These are phyloP conservation scores for Phoma sp. DNA, from an alignment of 2,329 filamentous ascomycete species.

Conservation along the genomic window DNA sequence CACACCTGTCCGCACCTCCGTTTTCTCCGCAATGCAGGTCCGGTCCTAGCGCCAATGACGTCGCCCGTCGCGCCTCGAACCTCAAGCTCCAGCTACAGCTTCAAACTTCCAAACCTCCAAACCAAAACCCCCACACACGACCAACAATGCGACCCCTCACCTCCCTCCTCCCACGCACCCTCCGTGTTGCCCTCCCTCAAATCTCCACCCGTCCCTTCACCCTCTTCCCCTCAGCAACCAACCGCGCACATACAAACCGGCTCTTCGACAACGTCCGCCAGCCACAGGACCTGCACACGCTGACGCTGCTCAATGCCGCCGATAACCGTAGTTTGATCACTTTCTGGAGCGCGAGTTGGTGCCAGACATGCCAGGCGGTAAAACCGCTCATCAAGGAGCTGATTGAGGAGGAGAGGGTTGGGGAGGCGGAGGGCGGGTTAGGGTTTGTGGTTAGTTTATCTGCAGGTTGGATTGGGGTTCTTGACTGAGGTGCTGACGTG, in stretches of 20 bases:
- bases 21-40: no score
- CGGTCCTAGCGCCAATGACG: no score
- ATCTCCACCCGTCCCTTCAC: conserved; percentile 20
- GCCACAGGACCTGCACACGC: conserved; percentile 56
- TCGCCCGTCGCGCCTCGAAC: no score
- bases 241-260: conserved; percentile 36
- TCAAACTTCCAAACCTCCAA: no score
- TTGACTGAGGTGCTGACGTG: background rate
- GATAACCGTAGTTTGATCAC: conserved; percentile 55
- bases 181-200: background rate
- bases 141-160: no score
- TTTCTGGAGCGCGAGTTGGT: conserved; percentile 59
- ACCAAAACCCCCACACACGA: no score
- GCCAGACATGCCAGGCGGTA: conserved; percentile 52
- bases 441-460: conserved; percentile 43
- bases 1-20: no score
- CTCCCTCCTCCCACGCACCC: background rate
- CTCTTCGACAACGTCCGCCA: conserved; percentile 52
- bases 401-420: conserved; percentile 53
- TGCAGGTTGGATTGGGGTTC: no score
- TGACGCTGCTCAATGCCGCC: conserved; percentile 56
- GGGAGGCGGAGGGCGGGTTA: conserved; percentile 54
- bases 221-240: conserved; percentile 20
- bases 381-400: conserved; percentile 52
- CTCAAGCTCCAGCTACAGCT: no score